Evolutionary conservation across 1,284 basidiomycete species (phyloP).

Genomic region (Pseudozyma pruni): DNA sequence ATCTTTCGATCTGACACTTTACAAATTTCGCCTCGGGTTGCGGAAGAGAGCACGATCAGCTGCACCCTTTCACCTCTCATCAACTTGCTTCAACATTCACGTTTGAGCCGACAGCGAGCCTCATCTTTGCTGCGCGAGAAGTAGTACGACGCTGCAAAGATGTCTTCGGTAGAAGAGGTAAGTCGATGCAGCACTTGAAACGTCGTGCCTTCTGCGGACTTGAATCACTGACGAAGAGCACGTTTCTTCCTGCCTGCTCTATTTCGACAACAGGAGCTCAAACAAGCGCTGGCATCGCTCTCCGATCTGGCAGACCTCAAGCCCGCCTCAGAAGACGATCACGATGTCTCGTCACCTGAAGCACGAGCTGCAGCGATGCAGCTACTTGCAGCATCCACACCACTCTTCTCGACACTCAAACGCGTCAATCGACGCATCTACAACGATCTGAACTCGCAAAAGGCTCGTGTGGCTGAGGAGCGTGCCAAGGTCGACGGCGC

Average conservation of each 20-base stretch:
- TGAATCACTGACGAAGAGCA: conserved; percentile 7
- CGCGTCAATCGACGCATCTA: conserved; percentile 28
- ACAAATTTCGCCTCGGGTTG: too few species aligned
- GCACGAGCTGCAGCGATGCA: conserved; percentile 5
- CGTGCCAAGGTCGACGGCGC: conserved; percentile 35
- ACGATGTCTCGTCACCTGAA: background rate
- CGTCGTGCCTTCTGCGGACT: background rate
- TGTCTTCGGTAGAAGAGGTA: conserved; percentile 23
- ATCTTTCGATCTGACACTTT: too few species aligned
- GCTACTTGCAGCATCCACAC: conserved; percentile 27
- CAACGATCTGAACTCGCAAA: conserved; percentile 25
- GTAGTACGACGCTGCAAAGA: background rate
- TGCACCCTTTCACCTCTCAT: too few species aligned
- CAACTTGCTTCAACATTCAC: too few species aligned
- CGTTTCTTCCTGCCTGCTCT: background rate
- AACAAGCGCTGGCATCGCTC: conserved; percentile 12
- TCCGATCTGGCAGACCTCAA: conserved; percentile 27
- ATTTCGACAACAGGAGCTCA: conserved; percentile 22
- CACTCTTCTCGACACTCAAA: conserved; percentile 29
- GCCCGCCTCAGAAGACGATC: conserved; percentile 1
- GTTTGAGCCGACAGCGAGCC: too few species aligned
- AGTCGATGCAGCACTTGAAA: background rate
- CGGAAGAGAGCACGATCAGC: too few species aligned
- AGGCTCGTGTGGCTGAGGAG: conserved; percentile 27
- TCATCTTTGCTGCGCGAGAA: too few species aligned